Conservation (phyloP, 2,329 filamentous ascomycete species). For the Colletotrichum chlorophyti region DNA sequence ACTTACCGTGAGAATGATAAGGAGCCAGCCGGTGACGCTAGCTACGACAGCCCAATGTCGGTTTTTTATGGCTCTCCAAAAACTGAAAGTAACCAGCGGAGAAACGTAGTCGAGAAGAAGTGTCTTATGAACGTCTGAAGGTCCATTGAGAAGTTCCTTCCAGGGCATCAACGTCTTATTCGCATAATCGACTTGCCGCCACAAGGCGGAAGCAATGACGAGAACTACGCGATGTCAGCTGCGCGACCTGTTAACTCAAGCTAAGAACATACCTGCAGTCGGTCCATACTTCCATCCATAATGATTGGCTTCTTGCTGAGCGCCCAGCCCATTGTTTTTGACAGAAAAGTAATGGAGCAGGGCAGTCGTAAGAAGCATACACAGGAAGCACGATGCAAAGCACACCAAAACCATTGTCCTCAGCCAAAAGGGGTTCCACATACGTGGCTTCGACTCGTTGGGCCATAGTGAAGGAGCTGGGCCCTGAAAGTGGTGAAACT, state of each 20-base stretch:
- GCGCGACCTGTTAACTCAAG: not conserved
- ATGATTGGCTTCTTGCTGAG: constrained; percentile 30
- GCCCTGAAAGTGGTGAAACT: not conserved
- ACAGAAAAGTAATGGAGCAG: constrained; percentile 32
- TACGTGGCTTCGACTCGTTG: not conserved
- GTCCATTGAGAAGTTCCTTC: constrained; percentile 33
- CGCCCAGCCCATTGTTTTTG: constrained; percentile 30
- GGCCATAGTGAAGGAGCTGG: not conserved
- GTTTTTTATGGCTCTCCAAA: constrained; percentile 34
- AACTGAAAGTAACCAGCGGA: constrained; percentile 32
- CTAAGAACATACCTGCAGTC: constrained; percentile 30
- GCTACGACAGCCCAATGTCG: constrained; percentile 33
- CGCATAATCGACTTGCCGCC: constrained; percentile 39
- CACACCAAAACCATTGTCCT: constrained; percentile 29
- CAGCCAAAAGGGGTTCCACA: constrained; percentile 33
- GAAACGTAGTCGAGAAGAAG: constrained; percentile 40
- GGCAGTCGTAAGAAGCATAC: constrained; percentile 31
- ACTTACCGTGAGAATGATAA: constrained; percentile 37
- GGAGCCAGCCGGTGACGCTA: constrained; percentile 33
- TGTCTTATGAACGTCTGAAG: constrained; percentile 28
- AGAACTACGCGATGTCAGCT: constrained; percentile 29
- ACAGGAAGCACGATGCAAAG: constrained; percentile 30
- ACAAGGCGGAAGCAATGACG: constrained; percentile 35
- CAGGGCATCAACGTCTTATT: constrained; percentile 37
- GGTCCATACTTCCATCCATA: constrained; percentile 35